Evolutionary conservation across 441 rosid species (phyloP).

Genomic region (Pelargonium australe): DNA sequence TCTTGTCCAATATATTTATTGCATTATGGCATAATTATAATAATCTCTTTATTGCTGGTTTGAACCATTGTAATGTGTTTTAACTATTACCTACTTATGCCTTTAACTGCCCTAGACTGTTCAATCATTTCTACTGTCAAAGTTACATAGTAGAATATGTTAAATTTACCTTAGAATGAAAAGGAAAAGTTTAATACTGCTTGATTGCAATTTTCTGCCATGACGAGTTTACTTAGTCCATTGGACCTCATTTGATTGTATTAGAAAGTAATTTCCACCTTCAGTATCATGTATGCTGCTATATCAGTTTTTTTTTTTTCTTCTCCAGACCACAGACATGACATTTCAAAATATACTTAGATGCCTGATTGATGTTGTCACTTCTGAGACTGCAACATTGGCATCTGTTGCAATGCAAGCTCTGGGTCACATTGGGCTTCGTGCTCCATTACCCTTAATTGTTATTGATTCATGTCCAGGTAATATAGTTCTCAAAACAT

Average conservation of each 20-base stretch:
- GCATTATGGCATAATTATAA: not conserved
- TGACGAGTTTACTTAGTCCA: not conserved
- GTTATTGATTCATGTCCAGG: slow-evolving; percentile 56
- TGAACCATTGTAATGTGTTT: not conserved
- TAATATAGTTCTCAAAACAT: slow-evolving; percentile 27
- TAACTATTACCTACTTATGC: not conserved
- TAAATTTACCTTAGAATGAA: not conserved
- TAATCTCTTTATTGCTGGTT: too few relatives aligned
- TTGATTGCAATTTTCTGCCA: not conserved
- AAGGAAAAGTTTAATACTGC: not conserved
- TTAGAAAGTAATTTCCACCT: slow-evolving; percentile 1
- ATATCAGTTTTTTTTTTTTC: not conserved
- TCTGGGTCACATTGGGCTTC: slow-evolving; percentile 85
- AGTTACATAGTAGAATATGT: not conserved
- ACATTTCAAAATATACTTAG: slow-evolving; percentile 56
- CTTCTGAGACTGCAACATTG: slow-evolving; percentile 60
- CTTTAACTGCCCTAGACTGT: not conserved
- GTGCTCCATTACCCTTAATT: slow-evolving; percentile 59
- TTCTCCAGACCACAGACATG: slow-evolving; percentile 54
- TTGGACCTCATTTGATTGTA: slow-evolving; percentile 1
- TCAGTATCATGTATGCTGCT: not conserved
- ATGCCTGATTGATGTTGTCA: slow-evolving; percentile 63
- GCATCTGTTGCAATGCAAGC: slow-evolving; percentile 96
- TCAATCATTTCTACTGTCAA: not conserved
- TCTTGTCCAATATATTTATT: slow-evolving; percentile 2